Percentiles rank a stretch among this genome's conserved stretches.
Evolutionary conservation across 2,329 filamentous ascomycete genomes (phyloP).

Genomic region (Penicillium vulpinum): DNA sequence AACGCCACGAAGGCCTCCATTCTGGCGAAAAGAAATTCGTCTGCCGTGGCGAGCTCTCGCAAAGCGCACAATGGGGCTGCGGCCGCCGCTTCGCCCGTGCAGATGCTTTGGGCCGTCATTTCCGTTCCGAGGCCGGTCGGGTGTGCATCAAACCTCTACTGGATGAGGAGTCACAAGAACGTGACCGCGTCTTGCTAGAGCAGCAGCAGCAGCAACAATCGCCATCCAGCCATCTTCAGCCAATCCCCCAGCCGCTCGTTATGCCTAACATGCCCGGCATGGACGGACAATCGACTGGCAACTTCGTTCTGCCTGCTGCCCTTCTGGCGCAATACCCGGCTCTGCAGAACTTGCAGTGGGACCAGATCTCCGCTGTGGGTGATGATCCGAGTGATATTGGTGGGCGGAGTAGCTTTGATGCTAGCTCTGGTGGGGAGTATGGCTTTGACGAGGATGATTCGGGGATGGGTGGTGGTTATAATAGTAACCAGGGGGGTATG

Average conservation of each 20-base stretch:
- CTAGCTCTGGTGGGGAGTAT: conserved; percentile 46
- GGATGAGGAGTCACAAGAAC: conserved; percentile 86
- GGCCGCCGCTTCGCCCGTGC: conserved; percentile 90
- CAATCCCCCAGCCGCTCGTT: conserved; percentile 57
- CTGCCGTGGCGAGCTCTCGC: conserved; percentile 86
- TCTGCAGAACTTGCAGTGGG: conserved; percentile 87
- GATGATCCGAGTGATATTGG: conserved; percentile 62
- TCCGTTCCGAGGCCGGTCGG: conserved; percentile 89
- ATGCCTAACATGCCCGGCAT: conserved; percentile 65
- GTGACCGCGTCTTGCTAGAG: conserved; percentile 73
- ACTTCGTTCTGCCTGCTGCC: conserved; percentile 78
- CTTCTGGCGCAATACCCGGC: conserved; percentile 90
- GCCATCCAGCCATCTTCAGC: conserved; percentile 62
- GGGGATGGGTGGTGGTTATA: conserved; percentile 38
- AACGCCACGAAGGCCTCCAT: conserved; percentile 93
- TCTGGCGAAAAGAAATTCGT: conserved; percentile 99
- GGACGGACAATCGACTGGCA: conserved; percentile 57
- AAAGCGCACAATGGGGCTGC: conserved; percentile 85
- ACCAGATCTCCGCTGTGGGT: conserved; percentile 65
- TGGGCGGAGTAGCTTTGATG: conserved; percentile 57
- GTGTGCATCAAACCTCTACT: conserved; percentile 97
- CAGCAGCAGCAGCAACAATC: conserved; percentile 58
- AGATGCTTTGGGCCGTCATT: conserved; percentile 90
- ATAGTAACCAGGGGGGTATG: conserved; percentile 32
- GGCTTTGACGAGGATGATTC: conserved; percentile 47